phyloP scores from a whole-genome alignment of 164 flowering plant genomes.

The Umbilicus rupestris region DNA sequence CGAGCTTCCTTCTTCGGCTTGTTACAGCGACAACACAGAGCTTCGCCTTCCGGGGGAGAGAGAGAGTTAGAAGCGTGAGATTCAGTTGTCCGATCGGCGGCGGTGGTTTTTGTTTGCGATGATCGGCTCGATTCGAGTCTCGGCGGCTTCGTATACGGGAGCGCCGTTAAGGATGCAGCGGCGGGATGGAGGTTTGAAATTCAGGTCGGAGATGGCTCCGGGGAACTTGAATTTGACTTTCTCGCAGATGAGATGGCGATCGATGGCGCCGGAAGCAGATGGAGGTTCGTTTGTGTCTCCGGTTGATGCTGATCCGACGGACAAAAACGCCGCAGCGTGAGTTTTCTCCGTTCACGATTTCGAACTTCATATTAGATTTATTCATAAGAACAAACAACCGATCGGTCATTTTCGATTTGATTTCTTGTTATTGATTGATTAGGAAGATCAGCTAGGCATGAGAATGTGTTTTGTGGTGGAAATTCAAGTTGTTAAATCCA shows the following conservation, averaged over 20 bases:
- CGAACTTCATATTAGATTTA: background rate
- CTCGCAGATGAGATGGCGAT: slow-evolving; percentile 26
- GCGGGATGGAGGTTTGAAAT: slow-evolving; percentile 5
- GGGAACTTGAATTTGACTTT: slow-evolving; percentile 10
- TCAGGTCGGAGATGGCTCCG: slow-evolving; percentile 14
- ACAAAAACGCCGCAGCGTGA: slow-evolving; percentile 31
- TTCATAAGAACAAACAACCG: background rate
- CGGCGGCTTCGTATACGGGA: slow-evolving; percentile 21
- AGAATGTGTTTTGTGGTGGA: background rate
- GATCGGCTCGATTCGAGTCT: slow-evolving; percentile 34
- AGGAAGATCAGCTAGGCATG: background rate
- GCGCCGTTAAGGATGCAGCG: slow-evolving; percentile 11
- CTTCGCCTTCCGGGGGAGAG: background rate
- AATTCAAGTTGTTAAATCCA: background rate
- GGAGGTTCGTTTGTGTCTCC: slow-evolving; percentile 36
- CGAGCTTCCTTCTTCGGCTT: too few relatives aligned
- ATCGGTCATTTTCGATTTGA: background rate
- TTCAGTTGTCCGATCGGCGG: background rate
- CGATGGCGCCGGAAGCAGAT: slow-evolving; percentile 35
- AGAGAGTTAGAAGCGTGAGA: background rate
- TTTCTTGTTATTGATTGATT: slow-evolving; percentile 1
- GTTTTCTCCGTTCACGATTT: slow-evolving; percentile 2
- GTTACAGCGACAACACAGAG: too few relatives aligned
- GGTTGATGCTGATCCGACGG: slow-evolving; percentile 32
- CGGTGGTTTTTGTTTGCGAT: slow-evolving; percentile 16